These are phyloP conservation scores for Novymonas esmeraldas DNA, from an alignment of 208 protist species.

Conservation along the genomic window DNA sequence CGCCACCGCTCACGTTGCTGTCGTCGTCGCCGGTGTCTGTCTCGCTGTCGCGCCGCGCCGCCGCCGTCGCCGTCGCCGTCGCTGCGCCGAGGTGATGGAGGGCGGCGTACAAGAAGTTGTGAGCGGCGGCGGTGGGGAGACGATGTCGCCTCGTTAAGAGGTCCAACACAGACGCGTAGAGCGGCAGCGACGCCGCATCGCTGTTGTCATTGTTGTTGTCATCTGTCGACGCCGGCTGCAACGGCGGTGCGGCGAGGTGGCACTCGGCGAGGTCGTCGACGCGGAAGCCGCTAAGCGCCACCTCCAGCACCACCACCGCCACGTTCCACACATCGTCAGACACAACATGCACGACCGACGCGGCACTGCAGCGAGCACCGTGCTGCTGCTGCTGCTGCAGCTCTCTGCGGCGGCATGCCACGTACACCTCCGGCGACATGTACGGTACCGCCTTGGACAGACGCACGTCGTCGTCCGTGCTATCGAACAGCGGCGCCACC, in stretches of 20 bases:
- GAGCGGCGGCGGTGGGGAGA: slow-evolving; percentile 37
- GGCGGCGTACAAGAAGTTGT: slow-evolving; percentile 83
- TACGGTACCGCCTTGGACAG: slow-evolving; percentile 56
- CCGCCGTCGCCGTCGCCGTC: neutral
- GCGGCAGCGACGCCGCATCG: slow-evolving; percentile 20
- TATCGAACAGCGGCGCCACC: slow-evolving; percentile 61
- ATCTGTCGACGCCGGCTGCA: too few relatives aligned
- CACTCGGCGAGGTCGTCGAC: slow-evolving; percentile 15
- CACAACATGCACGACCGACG: slow-evolving; percentile 42
- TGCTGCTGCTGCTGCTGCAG: slow-evolving; percentile 1
- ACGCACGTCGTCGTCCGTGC: slow-evolving; percentile 31
- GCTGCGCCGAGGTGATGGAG: slow-evolving; percentile 34
- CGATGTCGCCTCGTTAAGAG: slow-evolving; percentile 31
- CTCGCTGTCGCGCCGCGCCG: neutral
- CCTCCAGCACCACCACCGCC: slow-evolving; percentile 70
- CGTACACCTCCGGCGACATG: slow-evolving; percentile 66
- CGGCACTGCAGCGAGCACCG: neutral
- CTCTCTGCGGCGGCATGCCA: slow-evolving; percentile 12
- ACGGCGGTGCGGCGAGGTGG: slow-evolving; percentile 26
- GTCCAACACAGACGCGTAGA: slow-evolving; percentile 54
- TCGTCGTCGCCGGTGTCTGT: neutral
- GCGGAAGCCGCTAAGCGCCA: slow-evolving; percentile 56
- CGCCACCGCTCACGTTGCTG: neutral
- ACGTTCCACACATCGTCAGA: slow-evolving; percentile 84
- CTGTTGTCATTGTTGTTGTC: neutral